Evolutionary conservation across 2,329 filamentous ascomycete species (phyloP).

Genomic region (Colletotrichum sp.): DNA sequence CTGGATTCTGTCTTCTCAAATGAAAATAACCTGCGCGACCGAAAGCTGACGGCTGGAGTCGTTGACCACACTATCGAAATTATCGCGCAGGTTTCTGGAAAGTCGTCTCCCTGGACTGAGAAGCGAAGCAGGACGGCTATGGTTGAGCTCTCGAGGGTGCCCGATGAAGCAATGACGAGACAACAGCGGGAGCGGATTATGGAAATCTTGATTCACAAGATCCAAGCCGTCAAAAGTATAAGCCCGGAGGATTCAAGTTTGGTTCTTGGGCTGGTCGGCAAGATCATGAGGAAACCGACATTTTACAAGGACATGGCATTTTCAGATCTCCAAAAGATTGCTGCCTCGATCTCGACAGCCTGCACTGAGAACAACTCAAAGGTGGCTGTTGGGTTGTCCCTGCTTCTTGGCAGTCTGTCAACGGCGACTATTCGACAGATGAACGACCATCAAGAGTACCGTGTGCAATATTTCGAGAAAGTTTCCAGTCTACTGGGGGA

Average conservation of each 20-base stretch:
- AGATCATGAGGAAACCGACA: conserved; percentile 55
- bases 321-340: conserved; percentile 36
- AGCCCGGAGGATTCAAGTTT: conserved; percentile 37
- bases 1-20: conserved; percentile 39
- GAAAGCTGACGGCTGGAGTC: conserved; percentile 34
- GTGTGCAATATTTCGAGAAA: conserved; percentile 42
- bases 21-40: conserved; percentile 41
- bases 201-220: conserved; percentile 30
- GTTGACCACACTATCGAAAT: conserved; percentile 35
- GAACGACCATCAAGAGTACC: conserved; percentile 48
- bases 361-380: background rate
- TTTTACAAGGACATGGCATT: conserved; percentile 55
- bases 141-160: conserved; percentile 34
- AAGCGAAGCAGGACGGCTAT: background rate
- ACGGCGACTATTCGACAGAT: conserved; percentile 45
- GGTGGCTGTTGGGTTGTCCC: background rate
- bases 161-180: conserved; percentile 45
- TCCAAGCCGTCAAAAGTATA: conserved; percentile 28
- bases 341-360: conserved; percentile 31
- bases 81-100: conserved; percentile 24
- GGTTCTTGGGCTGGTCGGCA: conserved; percentile 50
- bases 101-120: conserved; percentile 9
- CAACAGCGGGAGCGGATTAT: conserved; percentile 50
- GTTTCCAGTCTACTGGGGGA: conserved; percentile 27
- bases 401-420: conserved; percentile 19